Conservation (phyloP, 371 early-diverging fungal species). For the Massospora cicadina region DNA sequence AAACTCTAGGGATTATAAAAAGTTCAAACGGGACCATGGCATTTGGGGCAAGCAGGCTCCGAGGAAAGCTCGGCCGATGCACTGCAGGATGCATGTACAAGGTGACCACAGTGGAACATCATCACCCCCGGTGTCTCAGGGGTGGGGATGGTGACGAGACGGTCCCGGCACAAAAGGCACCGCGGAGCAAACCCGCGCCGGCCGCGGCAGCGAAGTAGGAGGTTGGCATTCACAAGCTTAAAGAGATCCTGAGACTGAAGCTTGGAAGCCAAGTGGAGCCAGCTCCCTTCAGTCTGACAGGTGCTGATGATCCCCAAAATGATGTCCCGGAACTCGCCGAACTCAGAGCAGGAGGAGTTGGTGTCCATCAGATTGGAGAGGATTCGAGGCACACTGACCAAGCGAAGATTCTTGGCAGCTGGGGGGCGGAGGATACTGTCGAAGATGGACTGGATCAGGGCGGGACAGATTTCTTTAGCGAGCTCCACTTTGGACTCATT, state of each 20-base stretch:
- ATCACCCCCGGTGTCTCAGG: not conserved
- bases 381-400: not conserved
- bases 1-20: no score
- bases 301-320: not conserved
- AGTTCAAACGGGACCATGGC: no score
- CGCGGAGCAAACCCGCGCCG: not conserved
- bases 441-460: slow-evolving; percentile 3
- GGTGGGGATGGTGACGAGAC: not conserved
- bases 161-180: not conserved
- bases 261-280: not conserved
- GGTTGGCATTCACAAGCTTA: not conserved
- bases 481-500: not conserved
- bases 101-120: slow-evolving; percentile 6
- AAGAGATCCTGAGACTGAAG: not conserved
- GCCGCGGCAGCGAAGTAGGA: not conserved
- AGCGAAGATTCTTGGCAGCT: not conserved
- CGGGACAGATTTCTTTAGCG: not conserved
- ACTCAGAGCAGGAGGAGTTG: not conserved
- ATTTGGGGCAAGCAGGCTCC: not conserved
- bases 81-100: not conserved
- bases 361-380: not conserved
- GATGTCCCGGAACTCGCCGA: slow-evolving; percentile 6
- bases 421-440: not conserved
- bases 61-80: not conserved
- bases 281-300: slow-evolving; percentile 1